Evolutionary conservation across 1,284 basidiomycete species (phyloP), one percentile per base, ranked within the genome.

Genomic region (Singerocomus inundabilis): DNA sequence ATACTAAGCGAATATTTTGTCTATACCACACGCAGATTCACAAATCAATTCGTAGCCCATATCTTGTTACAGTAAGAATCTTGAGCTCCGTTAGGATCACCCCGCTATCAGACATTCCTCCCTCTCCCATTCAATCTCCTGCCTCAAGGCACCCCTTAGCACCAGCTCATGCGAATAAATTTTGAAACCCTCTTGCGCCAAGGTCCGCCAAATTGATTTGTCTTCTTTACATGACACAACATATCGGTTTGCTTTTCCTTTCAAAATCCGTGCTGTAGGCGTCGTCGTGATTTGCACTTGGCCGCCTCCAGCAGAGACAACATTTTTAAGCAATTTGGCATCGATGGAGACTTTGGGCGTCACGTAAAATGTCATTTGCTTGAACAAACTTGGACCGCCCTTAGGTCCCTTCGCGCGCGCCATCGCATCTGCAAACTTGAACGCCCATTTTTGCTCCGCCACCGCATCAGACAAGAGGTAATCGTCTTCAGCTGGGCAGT

Each of bases 81-180:
- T 16, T n/a, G 15, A 18, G 30, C 26, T 12, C 15, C 13, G 11
- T 42, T 18, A 13, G 10, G n/a, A 18, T 55, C 37, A 60, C 21
- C 52, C 49, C 2, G 44, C 46, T 13, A 65, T 46, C 9, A 68
- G 16, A 44, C 57, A 69, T 16, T 49, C 62, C 11, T 61, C 60
- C 46, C 75, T 73, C 18, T 84, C 75, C 81, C 81, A 86, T 28
- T 83, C 80, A 34, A 88, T 70, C 57, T 82, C 68, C 63, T 91
- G 88, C 52, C 71, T 78, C 60, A 90, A 65, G 3, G 81, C 79
- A 0, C 77, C 79, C 24, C 73, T 79, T 47, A 91, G 65, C 8
- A 91, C 66, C 16, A 91, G 69, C 63, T 91, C 88, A 15, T 77
- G 73, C 1, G 72, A 77, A 66, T 88, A 91, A n/a, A 91, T 72